Evolutionary conservation across 1,284 basidiomycete genomes (phyloP).

Genomic region (Gomphus bonarii): DNA sequence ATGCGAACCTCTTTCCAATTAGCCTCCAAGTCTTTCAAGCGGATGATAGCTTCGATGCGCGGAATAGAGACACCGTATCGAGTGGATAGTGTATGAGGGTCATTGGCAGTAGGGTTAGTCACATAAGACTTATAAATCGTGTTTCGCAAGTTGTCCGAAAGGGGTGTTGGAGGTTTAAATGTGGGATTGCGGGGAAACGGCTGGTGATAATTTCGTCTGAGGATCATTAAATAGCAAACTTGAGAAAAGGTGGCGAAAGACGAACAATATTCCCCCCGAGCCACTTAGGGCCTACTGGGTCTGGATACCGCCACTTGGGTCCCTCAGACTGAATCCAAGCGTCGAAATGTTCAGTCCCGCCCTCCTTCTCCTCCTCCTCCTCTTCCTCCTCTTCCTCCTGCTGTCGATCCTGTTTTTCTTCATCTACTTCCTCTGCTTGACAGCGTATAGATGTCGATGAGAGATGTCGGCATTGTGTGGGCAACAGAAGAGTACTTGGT

Average conservation of each 20-base stretch:
- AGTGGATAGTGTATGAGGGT: slow-evolving; percentile 48
- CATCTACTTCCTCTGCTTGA: background rate
- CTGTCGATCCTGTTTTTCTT: too few species aligned
- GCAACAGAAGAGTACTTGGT: background rate
- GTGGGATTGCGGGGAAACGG: slow-evolving; percentile 77
- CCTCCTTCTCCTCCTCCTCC: background rate
- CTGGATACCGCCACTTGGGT: slow-evolving; percentile 14
- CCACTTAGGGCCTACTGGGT: slow-evolving; percentile 16
- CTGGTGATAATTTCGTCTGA: slow-evolving; percentile 14
- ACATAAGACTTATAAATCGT: slow-evolving; percentile 49
- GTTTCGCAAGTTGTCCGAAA: slow-evolving; percentile 49
- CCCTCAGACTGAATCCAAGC: slow-evolving; percentile 8
- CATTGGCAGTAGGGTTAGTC: slow-evolving; percentile 43
- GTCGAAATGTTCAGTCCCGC: background rate
- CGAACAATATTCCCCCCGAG: slow-evolving; percentile 17
- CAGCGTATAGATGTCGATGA: background rate
- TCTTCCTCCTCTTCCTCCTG: too few species aligned
- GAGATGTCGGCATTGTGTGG: background rate
- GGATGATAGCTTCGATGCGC: slow-evolving; percentile 69
- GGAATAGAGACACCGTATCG: slow-evolving; percentile 57
- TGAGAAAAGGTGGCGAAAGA: background rate
- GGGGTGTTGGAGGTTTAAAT: slow-evolving; percentile 66
- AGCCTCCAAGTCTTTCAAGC: slow-evolving; percentile 66
- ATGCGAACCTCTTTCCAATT: slow-evolving; percentile 58
- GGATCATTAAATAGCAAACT: slow-evolving; percentile 9